Percentiles rank a stretch among this genome's conserved stretches.
phyloP scores from a whole-genome alignment of 106 monocot genomes.

The Acorus gramineus region DNA sequence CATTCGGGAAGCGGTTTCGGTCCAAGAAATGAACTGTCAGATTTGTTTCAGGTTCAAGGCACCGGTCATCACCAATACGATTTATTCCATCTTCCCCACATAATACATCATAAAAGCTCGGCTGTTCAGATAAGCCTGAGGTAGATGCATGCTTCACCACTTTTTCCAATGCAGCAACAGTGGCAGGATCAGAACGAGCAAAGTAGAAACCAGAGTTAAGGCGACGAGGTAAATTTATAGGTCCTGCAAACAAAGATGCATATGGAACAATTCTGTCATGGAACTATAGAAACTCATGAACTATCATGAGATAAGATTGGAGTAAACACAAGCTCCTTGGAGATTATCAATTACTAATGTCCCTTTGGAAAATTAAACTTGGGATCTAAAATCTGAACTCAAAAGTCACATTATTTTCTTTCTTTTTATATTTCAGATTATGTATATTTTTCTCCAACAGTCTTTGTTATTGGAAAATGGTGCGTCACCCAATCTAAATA shows the following conservation, averaged over 20 bases:
- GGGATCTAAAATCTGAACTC: too few relatives aligned
- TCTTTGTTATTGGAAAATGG: too few relatives aligned
- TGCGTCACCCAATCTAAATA: too few relatives aligned
- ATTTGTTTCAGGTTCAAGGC: slow-evolving; percentile 62
- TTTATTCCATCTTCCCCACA: slow-evolving; percentile 68
- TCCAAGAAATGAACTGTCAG: slow-evolving; percentile 62
- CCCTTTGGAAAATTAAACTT: too few relatives aligned
- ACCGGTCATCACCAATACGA: slow-evolving; percentile 43
- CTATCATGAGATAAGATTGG: too few relatives aligned
- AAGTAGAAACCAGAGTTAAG: slow-evolving; percentile 98
- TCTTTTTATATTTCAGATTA: too few relatives aligned
- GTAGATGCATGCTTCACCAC: slow-evolving; percentile 77
- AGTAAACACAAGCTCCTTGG: too few relatives aligned
- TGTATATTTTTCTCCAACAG: too few relatives aligned
- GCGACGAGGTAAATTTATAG: slow-evolving; percentile 85
- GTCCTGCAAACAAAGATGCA: slow-evolving; percentile 27
- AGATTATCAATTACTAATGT: too few relatives aligned
- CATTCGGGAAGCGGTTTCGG: slow-evolving; percentile 74
- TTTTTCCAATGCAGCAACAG: slow-evolving; percentile 66
- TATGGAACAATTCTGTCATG: too few relatives aligned
- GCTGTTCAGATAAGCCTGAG: slow-evolving; percentile 79
- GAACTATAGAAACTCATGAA: too few relatives aligned
- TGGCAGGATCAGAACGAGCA: slow-evolving; percentile 48
- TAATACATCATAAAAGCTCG: slow-evolving; percentile 88
- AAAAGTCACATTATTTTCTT: too few relatives aligned